A percentile compares a stretch with the other conserved stretches of the same genome.
phyloP scores from a whole-genome alignment of 1,139 yeast species.

The Schwanniomyces etchellsii region DNA sequence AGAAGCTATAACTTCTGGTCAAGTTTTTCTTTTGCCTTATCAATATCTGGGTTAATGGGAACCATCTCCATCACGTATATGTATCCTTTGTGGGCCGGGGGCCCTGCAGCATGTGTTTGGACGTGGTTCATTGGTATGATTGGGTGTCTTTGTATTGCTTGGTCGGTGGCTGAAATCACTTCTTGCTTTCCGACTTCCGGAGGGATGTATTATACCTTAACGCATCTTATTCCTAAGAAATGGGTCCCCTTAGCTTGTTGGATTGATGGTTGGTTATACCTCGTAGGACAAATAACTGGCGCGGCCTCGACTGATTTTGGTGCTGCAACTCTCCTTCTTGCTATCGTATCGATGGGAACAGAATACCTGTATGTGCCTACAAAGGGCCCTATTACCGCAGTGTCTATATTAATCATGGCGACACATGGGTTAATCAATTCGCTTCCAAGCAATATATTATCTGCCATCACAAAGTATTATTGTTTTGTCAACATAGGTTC shows the following conservation, averaged over 20 bases:
- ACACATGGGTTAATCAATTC: background rate
- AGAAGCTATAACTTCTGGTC: too few species aligned
- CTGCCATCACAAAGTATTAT: too few species aligned
- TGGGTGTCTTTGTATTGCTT: too few species aligned
- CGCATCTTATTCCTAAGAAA: background rate
- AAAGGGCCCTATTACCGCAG: background rate
- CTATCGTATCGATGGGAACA: background rate
- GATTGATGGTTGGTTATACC: background rate
- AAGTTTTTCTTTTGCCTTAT: too few species aligned
- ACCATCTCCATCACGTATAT: too few species aligned
- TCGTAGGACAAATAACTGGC: background rate
- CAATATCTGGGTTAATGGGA: too few species aligned
- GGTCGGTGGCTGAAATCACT: background rate
- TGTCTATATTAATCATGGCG: background rate
- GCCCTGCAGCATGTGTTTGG: too few species aligned
- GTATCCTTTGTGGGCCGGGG: too few species aligned
- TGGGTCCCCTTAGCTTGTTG: background rate
- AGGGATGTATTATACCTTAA: background rate
- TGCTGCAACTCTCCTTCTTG: background rate
- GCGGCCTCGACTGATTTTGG: background rate
- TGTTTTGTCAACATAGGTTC: background rate
- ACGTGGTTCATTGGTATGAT: too few species aligned
- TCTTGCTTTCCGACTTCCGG: background rate
- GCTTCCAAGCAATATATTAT: background rate
- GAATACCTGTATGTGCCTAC: background rate